These are phyloP conservation scores for Talaromyces adpressus DNA, from an alignment of 495 filamentous ascomycete genomes.

Conservation along the genomic window DNA sequence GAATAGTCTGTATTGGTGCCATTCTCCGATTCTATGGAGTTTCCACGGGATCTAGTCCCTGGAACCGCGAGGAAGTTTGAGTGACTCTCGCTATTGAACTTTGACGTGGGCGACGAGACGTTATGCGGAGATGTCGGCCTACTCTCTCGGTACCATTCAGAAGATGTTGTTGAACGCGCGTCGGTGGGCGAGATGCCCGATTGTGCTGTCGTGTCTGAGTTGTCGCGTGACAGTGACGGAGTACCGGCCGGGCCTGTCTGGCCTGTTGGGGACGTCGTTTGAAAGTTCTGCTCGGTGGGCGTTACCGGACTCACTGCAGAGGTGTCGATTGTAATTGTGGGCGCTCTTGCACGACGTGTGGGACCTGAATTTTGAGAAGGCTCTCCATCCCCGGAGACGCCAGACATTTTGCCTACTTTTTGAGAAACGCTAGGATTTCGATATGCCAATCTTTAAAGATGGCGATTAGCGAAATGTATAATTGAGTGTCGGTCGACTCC, in stretches of 20 bases:
- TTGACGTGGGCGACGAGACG: slow-evolving; percentile 62
- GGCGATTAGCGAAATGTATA: background rate
- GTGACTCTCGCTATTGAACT: slow-evolving; percentile 36
- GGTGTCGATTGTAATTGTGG: slow-evolving; percentile 72
- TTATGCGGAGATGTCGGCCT: slow-evolving; percentile 88
- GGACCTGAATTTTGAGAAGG: background rate
- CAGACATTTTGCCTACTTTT: background rate
- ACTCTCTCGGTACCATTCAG: slow-evolving; percentile 68
- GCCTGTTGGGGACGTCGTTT: slow-evolving; percentile 10
- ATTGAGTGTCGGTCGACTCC: background rate
- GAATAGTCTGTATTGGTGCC: slow-evolving; percentile 42
- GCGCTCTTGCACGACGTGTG: slow-evolving; percentile 41
- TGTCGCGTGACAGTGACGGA: slow-evolving; percentile 23
- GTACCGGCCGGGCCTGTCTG: slow-evolving; percentile 12
- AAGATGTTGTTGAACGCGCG: slow-evolving; percentile 52
- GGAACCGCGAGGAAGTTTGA: slow-evolving; percentile 60
- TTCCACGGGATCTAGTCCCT: slow-evolving; percentile 52
- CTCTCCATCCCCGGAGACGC: background rate
- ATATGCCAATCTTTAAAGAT: background rate
- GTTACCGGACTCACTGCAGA: slow-evolving; percentile 48
- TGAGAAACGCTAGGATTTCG: background rate
- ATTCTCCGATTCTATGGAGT: slow-evolving; percentile 57
- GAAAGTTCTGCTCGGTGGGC: slow-evolving; percentile 1
- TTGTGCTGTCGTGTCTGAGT: slow-evolving; percentile 25
- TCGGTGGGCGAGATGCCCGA: slow-evolving; percentile 50